Evolutionary conservation across 2,329 filamentous ascomycete species (phyloP), one percentile per base, ranked within the genome.

Genomic region (Emmonsia crescens): DNA sequence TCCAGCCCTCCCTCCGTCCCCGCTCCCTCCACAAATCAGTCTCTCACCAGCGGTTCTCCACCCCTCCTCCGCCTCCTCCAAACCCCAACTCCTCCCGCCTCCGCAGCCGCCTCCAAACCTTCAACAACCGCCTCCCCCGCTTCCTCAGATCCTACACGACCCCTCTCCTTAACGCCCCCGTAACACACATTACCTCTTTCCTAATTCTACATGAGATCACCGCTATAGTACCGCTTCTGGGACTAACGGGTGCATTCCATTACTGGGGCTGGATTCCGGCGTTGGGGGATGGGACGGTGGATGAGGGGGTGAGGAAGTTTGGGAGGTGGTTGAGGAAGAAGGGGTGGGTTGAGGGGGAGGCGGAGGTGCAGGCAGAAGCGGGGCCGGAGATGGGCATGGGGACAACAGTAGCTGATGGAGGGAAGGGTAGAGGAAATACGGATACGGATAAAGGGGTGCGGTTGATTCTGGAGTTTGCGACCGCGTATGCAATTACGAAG

Each of bases 401-500:
- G 5, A 67, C 69, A 60, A 63, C 65, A 33, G 69, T 71, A 48
- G 63, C 64, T 62, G 61, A 62, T 16, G 69, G 70, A 60, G 67
- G 64, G 46, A 67, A 63, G 56, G 64, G 57, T 64, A 16, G 19
- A n/a, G 24, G 33, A 38, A 38, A 24, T 40, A 19, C 14, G 9
- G 33, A 57, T 33, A 29, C 36, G 56, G 38, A 62, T 61, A 70
- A 73, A 24, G 82, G 83, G 0, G 79, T 82, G 42, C 80, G 80
- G 63, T 64, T 85, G 63, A 76, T 87, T 38, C 75, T 86, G 27
- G 84, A 87, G 74, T 84, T 97, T 65, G 94, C 90, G 29, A 88
- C 94, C 24, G 92, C 94, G 5, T 99, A 94, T 78, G 89, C 91
- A 0, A 83, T 96, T 65, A 95, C 91, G 0, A 99, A 99, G 77